These are phyloP conservation scores for Metschnikowia santaceciliae DNA, from an alignment of 805 yeast species.

Conservation along the genomic window DNA sequence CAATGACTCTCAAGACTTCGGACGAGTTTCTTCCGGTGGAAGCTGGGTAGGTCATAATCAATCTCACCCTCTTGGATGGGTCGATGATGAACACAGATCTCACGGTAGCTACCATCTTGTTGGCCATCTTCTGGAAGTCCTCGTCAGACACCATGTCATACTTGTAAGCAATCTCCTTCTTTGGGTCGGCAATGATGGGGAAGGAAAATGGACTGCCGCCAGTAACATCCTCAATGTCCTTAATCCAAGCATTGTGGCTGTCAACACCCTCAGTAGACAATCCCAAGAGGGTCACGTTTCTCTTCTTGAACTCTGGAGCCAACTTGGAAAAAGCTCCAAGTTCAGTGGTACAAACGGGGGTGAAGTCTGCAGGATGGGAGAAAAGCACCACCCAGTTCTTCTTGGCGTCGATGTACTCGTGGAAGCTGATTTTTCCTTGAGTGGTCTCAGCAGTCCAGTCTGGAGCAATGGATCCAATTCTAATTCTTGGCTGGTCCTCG, in stretches of 20 bases:
- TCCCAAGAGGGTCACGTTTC: conserved; percentile 65
- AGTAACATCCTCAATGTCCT: conserved; percentile 63
- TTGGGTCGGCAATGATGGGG: conserved; percentile 68
- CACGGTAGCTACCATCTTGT: conserved; percentile 63
- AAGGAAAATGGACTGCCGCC: conserved; percentile 51
- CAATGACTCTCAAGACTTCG: conserved; percentile 66
- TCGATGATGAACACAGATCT: conserved; percentile 72
- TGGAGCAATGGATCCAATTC: conserved; percentile 65
- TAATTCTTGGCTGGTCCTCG: conserved; percentile 40
- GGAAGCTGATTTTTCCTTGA: conserved; percentile 58
- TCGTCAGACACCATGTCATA: conserved; percentile 72
- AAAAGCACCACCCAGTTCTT: conserved; percentile 58
- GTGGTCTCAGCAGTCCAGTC: conserved; percentile 63
- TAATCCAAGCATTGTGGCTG: conserved; percentile 64
- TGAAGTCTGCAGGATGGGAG: conserved; percentile 75
- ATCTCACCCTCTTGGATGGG: conserved; percentile 59
- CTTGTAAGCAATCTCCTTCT: conserved; percentile 54
- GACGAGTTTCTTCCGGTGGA: conserved; percentile 75
- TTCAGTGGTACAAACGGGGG: conserved; percentile 79
- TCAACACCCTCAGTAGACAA: conserved; percentile 61
- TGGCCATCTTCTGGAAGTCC: conserved; percentile 62
- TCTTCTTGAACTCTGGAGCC: conserved; percentile 62
- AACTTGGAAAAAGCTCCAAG: conserved; percentile 71
- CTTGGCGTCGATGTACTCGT: conserved; percentile 54
- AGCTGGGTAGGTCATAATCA: conserved; percentile 66